A percentile compares a stretch with the other conserved stretches of the same genome.
These are phyloP conservation scores for Musa itinerans DNA, from an alignment of 176 grass and related monocot species.

Conservation along the genomic window DNA sequence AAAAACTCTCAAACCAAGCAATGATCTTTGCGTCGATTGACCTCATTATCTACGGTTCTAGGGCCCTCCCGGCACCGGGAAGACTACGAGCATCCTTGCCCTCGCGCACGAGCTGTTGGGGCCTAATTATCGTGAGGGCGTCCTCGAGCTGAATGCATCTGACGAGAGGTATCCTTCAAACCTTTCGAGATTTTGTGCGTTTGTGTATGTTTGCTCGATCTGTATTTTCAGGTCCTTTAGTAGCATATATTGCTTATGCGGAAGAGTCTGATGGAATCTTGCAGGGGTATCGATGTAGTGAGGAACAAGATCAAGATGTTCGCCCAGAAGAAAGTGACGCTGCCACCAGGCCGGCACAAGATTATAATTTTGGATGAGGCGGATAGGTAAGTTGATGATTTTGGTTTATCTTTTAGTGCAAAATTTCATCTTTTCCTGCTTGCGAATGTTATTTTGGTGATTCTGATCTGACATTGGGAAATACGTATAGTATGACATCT, in stretches of 20 bases:
- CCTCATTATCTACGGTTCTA: neutral
- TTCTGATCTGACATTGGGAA: constrained; percentile 11
- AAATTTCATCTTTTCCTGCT: neutral
- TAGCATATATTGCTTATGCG: neutral
- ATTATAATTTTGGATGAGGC: constrained; percentile 91
- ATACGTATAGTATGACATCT: constrained; percentile 72
- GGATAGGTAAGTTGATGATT: constrained; percentile 51
- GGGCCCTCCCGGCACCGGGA: constrained; percentile 92
- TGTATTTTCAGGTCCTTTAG: neutral
- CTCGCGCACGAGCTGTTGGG: constrained; percentile 85
- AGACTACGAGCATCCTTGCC: constrained; percentile 94
- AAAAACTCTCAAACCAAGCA: constrained; percentile 20
- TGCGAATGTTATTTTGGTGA: neutral
- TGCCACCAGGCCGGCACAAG: constrained; percentile 76
- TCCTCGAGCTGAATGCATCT: constrained; percentile 92
- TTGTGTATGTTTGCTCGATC: neutral
- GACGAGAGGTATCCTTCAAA: constrained; percentile 55
- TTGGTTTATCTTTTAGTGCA: neutral
- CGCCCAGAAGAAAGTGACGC: constrained; percentile 91
- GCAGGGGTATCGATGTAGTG: constrained; percentile 89
- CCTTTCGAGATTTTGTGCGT: neutral
- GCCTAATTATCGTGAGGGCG: constrained; percentile 75
- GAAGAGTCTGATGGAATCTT: constrained; percentile 4
- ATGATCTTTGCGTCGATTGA: neutral
- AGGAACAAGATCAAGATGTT: constrained; percentile 99